Evolutionary conservation across 768 basidiomycete genomes (phyloP), one percentile per base, ranked within the genome.

Genomic region (Glaciozyma antarctica): DNA sequence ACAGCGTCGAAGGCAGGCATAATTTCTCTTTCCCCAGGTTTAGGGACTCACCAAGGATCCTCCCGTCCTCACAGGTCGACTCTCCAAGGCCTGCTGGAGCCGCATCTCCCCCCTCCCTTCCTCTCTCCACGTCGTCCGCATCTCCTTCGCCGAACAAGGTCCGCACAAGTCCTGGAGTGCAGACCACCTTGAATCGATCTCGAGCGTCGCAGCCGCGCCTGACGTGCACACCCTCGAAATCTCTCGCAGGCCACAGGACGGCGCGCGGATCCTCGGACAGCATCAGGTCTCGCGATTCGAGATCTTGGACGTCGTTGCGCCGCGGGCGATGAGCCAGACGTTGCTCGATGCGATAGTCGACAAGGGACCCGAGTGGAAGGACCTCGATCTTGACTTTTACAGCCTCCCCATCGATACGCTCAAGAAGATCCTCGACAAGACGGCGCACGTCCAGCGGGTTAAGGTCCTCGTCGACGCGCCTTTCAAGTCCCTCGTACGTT

Each of bases 161-260:
- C 68, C 68, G 26, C 68, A 69, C 68, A 69, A 69, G 48, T 61
- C 62, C 19, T 69, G 68, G 68, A 43, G 34, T 1, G 38, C 62
- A 34, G 68, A 69, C 56, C 68, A 69, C 56, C 56, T 69, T 34
- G 22, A 51, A 22, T 66, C 64, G 21, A 49, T 66, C n/a, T 24
- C 64, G 1, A 9, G 43, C 15, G 45, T 66, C n/a, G 53, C 66
- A 56, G 17, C 55, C 24, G 9, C 44, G 1, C 26, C 64, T 3
- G 30, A 61, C 2, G 47, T 68, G 21, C 28, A 26, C 47, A n/a
- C 61, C 41, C 58, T 65, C 49, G 22, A 24, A 24, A 34, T 69
- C 32, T 26, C 56, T 30, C 58, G 65, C 7, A 28, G 28, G 21
- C 10, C 60, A 7, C 30, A 57, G 24, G 64, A 59, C 16, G 45